Evolutionary conservation across 2,329 filamentous ascomycete genomes (phyloP), one percentile per base, ranked within the genome.

Genomic region (Apiospora marii): DNA sequence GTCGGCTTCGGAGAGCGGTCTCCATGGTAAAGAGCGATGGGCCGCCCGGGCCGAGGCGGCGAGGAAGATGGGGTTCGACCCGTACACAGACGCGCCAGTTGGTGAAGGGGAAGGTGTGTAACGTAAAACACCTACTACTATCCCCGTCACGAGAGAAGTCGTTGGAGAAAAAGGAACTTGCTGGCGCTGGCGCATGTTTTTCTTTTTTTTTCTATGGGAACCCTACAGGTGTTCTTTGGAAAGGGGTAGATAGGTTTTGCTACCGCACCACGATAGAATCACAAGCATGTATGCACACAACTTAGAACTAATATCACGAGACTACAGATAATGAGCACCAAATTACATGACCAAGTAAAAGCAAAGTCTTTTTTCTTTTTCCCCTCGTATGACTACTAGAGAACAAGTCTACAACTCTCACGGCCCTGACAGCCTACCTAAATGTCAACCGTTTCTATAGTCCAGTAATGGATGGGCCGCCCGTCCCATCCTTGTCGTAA

Each of bases 31-130:
- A 72, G 84, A 84, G 4, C 83, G 84, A 68, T 83, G 82, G 82
- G 82, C 77, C 70, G 82, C 83, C n/a, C 82, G 85, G 68, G 82
- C 80, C 6, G 86, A 87, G 73, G 85, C 87, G 13, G 85, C 85
- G 74, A 80, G 81, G 73, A 84, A 83, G 61, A 85, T 90, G 76
- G 88, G 88, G 0, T 90, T 90, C 78, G 88, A 90, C 76, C 88
- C 88, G 19, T 89, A 89, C 74, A 85, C 84, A 37, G 87, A 89
- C 16, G 70, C 72, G 12, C 71, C 75, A 12, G 72, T 58, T 10
- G 74, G 74, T 37, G 72, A 70, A n/a, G 41, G 58, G 24, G 51
- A 41, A 64, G 34, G 19, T 24, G 19, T 58, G 6, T n/a, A n/a
- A 64, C 4, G 19, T 16, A 8, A 14, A 12, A 64, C 34, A 14